Evolutionary conservation across 441 rosid genomes (phyloP).

Genomic region (Iberis amara): DNA sequence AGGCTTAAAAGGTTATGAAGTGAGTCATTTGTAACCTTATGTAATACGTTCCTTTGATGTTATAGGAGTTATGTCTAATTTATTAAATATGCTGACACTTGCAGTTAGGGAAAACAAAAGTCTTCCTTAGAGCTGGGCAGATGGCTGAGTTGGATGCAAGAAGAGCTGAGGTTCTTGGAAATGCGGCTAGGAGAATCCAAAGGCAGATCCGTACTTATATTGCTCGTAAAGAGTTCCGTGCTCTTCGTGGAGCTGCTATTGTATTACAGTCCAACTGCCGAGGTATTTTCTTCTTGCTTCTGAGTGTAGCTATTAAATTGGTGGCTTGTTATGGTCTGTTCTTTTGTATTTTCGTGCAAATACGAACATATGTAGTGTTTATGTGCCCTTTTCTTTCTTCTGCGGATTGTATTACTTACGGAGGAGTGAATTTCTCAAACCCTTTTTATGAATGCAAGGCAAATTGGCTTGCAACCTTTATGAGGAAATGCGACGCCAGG

Average conservation of each 20-base stretch:
- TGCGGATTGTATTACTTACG: slow-evolving; percentile 5
- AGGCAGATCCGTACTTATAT: slow-evolving; percentile 79
- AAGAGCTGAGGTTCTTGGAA: slow-evolving; percentile 98
- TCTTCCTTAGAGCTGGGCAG: slow-evolving; percentile 99
- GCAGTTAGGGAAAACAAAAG: slow-evolving; percentile 92
- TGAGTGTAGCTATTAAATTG: no score
- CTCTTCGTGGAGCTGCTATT: slow-evolving; percentile 75
- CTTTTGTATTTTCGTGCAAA: neutral
- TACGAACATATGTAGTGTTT: neutral
- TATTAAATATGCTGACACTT: slow-evolving; percentile 25
- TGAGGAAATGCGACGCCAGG: slow-evolving; percentile 76
- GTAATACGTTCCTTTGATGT: slow-evolving; percentile 20
- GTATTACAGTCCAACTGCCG: slow-evolving; percentile 78
- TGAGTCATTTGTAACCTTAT: slow-evolving; percentile 31
- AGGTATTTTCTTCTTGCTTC: slow-evolving; percentile 47
- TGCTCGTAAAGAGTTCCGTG: slow-evolving; percentile 81
- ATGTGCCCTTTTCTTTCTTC: neutral
- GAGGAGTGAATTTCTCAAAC: slow-evolving; percentile 25
- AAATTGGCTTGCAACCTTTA: slow-evolving; percentile 76
- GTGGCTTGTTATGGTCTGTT: slow-evolving; percentile 4
- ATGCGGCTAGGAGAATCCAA: slow-evolving; percentile 95
- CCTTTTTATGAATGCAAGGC: slow-evolving; percentile 43
- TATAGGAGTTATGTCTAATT: slow-evolving; percentile 14
- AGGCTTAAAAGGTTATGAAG: slow-evolving; percentile 96
- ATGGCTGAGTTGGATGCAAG: slow-evolving; percentile 99